Evolutionary conservation across 148 eudicot genomes (phyloP).

Genomic region (Agrostemma githago): DNA sequence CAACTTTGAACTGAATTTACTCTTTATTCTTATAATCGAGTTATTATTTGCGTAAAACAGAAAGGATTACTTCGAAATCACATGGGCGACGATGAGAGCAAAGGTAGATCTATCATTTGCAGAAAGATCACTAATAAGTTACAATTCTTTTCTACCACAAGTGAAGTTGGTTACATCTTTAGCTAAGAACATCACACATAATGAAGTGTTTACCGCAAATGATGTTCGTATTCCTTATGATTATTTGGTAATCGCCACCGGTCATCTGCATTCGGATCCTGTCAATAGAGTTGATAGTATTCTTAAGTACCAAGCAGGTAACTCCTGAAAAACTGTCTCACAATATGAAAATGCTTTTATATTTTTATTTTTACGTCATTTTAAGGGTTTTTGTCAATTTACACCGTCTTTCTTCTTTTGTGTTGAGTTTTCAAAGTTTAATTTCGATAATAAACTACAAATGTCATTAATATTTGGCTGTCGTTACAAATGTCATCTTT

Average conservation of each 20-base stretch:
- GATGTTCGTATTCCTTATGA: slow-evolving; percentile 36
- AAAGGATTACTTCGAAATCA: slow-evolving; percentile 37
- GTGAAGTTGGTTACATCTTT: slow-evolving; percentile 35
- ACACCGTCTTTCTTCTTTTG: too few relatives aligned
- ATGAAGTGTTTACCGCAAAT: slow-evolving; percentile 28
- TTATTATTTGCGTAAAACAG: slow-evolving; percentile 14
- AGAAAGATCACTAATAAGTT: slow-evolving; percentile 39
- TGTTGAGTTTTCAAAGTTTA: too few relatives aligned
- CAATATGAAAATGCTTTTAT: too few relatives aligned
- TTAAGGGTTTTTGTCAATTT: too few relatives aligned
- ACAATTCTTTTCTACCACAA: slow-evolving; percentile 37
- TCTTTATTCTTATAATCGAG: too few relatives aligned
- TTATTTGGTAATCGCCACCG: slow-evolving; percentile 48
- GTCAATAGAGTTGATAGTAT: slow-evolving; percentile 31
- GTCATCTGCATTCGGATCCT: slow-evolving; percentile 33
- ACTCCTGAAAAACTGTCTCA: background rate
- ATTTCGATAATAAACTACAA: too few relatives aligned
- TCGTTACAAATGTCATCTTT: too few relatives aligned
- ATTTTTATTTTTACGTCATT: too few relatives aligned
- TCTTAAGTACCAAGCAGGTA: slow-evolving; percentile 35
- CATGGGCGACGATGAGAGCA: slow-evolving; percentile 38
- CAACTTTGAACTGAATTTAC: too few relatives aligned
- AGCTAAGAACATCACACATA: slow-evolving; percentile 32
- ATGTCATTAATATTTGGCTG: too few relatives aligned
- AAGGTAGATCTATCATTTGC: slow-evolving; percentile 43